Evolutionary conservation across 2,329 filamentous ascomycete species (phyloP).

Genomic region (Diaporthe ampelina): DNA sequence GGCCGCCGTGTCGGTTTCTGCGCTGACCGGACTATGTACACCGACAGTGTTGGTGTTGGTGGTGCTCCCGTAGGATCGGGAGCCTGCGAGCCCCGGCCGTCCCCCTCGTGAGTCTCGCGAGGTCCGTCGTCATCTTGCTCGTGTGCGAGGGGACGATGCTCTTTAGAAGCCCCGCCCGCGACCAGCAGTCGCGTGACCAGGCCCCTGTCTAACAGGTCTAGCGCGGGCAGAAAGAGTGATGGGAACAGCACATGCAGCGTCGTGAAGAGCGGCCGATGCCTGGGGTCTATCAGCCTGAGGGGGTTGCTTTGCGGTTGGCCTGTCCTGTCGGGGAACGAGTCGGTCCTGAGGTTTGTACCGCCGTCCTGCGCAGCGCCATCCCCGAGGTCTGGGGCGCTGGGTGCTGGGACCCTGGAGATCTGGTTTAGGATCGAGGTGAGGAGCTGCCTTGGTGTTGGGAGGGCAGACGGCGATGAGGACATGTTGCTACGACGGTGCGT

Average conservation of each 20-base stretch:
- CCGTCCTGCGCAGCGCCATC: neutral
- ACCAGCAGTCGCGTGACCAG: slow-evolving; percentile 72
- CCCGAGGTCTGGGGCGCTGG: slow-evolving; percentile 11
- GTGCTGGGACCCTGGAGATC: slow-evolving; percentile 52
- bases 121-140: neutral
- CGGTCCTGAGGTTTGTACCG: neutral
- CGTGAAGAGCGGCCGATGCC: slow-evolving; percentile 72
- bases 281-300: slow-evolving; percentile 52
- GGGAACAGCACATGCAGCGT: slow-evolving; percentile 91
- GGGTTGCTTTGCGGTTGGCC: slow-evolving; percentile 48
- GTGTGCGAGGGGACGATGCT: neutral
- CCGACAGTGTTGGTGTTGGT: slow-evolving; percentile 41
- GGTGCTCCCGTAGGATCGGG: slow-evolving; percentile 17
- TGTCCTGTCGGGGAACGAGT: neutral
- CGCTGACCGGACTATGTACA: slow-evolving; percentile 77
- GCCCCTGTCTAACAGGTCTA: slow-evolving; percentile 87
- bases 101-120: neutral
- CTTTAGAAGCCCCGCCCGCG: neutral
- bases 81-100: neutral
- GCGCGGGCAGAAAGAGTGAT: slow-evolving; percentile 82
- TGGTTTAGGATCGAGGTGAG: slow-evolving; percentile 64
- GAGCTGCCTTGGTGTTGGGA: slow-evolving; percentile 59
- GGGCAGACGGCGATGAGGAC: slow-evolving; percentile 39
- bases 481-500: slow-evolving; percentile 3
- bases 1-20: slow-evolving; percentile 52